These are phyloP conservation scores for Iris macrosiphon DNA, from an alignment of 106 monocot species.

Conservation along the genomic window DNA sequence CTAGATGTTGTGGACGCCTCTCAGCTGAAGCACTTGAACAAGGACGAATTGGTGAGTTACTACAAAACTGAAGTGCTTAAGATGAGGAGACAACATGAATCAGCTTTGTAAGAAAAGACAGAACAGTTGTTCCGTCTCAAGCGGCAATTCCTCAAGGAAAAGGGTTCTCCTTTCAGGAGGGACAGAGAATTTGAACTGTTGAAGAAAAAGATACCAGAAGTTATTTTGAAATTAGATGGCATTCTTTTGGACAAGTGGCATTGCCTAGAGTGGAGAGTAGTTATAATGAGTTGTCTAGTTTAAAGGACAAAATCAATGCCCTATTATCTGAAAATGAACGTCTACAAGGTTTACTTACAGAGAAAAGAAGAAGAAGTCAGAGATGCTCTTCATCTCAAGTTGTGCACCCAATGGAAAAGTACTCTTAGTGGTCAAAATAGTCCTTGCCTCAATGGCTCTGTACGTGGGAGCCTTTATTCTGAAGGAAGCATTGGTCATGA, in stretches of 20 bases:
- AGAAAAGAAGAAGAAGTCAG: constrained; percentile 36
- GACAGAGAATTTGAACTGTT: constrained; percentile 68
- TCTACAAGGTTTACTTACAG: constrained; percentile 39
- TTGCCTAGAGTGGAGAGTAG: constrained; percentile 10
- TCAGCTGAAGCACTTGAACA: constrained; percentile 46
- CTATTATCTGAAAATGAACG: constrained; percentile 47
- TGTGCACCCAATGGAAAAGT: too few species aligned
- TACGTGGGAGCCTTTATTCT: too few species aligned
- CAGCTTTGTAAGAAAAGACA: constrained; percentile 77
- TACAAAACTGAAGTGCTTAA: constrained; percentile 70
- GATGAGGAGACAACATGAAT: constrained; percentile 80
- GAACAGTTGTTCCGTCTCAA: constrained; percentile 80
- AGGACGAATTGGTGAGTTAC: constrained; percentile 50
- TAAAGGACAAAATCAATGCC: constrained; percentile 32
- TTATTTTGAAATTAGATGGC: constrained; percentile 54
- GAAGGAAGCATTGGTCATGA: too few species aligned
- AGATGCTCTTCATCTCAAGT: too few species aligned
- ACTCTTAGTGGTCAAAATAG: too few species aligned
- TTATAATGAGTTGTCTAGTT: constrained; percentile 22
- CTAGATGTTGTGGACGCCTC: constrained; percentile 33
- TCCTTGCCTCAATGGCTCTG: too few species aligned
- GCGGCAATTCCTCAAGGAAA: constrained; percentile 69
- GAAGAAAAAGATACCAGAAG: constrained; percentile 50
- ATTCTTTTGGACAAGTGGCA: constrained; percentile 27
- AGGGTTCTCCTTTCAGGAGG: constrained; percentile 51